A percentile compares a stretch with the other conserved stretches of the same genome.
phyloP scores from a whole-genome alignment of 2,329 filamentous ascomycete species.

The Cytospora piceae region DNA sequence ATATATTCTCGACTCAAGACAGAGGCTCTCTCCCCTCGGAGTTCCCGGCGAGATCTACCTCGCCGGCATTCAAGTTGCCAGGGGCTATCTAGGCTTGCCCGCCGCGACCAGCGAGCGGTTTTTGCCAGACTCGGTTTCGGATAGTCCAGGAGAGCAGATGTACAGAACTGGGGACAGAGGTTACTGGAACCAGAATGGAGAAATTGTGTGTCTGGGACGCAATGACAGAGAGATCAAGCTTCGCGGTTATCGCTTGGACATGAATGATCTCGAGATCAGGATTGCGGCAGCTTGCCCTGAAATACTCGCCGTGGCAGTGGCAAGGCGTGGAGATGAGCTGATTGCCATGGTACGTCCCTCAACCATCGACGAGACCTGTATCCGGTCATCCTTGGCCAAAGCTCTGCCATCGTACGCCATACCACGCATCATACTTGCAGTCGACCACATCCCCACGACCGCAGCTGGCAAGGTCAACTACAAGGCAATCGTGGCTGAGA shows the following conservation, averaged over 20 bases:
- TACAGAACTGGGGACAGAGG: slow-evolving; percentile 46
- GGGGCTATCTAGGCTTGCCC: slow-evolving; percentile 44
- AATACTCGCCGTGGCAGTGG: slow-evolving; percentile 35
- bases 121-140: slow-evolving; percentile 37
- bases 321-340: slow-evolving; percentile 34
- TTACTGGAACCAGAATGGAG: slow-evolving; percentile 39
- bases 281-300: slow-evolving; percentile 31
- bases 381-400: slow-evolving; percentile 26
- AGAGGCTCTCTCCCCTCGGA: slow-evolving; percentile 39
- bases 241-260: slow-evolving; percentile 41
- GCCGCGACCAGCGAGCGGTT: slow-evolving; percentile 38
- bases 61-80: slow-evolving; percentile 47
- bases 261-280: slow-evolving; percentile 42
- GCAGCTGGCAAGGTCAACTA: slow-evolving; percentile 41
- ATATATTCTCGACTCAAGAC: slow-evolving; percentile 44
- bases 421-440: slow-evolving; percentile 35
- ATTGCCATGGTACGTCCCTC: slow-evolving; percentile 37
- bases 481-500: no score
- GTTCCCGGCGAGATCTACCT: slow-evolving; percentile 47
- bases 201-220: slow-evolving; percentile 43
- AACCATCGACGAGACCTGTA: background rate
- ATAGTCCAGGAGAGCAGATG: slow-evolving; percentile 37
- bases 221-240: slow-evolving; percentile 42
- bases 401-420: slow-evolving; percentile 36
- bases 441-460: slow-evolving; percentile 39